A percentile compares a stretch with the other conserved stretches of the same genome.
Conservation (phyloP, 345 rosid species). For the Eucalyptus rudis region DNA sequence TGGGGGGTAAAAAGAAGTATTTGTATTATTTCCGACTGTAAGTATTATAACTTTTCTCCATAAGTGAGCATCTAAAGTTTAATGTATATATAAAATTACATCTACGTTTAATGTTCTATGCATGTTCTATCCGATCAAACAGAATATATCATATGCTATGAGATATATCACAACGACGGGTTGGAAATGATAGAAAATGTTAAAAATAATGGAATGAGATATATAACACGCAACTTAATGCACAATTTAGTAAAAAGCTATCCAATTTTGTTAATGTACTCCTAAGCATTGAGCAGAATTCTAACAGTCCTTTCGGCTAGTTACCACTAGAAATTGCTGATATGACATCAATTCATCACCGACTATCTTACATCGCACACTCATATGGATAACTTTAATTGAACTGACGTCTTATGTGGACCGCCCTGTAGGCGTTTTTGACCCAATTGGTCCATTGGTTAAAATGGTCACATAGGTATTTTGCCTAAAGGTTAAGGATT, state of each 20-base stretch:
- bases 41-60: background rate
- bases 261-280: background rate
- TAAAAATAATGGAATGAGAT: background rate
- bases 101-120: too few relatives aligned
- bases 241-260: background rate
- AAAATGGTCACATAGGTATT: background rate
- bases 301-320: background rate
- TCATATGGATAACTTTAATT: background rate
- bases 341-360: background rate
- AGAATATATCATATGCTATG: background rate
- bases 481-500: too few relatives aligned
- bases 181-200: background rate
- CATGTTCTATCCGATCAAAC: background rate
- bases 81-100: background rate
- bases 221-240: background rate
- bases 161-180: background rate
- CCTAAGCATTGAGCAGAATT: background rate
- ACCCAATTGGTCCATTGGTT: background rate
- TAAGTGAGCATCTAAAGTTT: background rate
- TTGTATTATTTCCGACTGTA: background rate
- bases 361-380: background rate
- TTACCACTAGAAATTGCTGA: background rate
- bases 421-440: rapidly evolving
- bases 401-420: background rate
- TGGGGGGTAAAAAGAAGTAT: background rate